These are phyloP conservation scores for Sporothrix humicola DNA, from an alignment of 2,329 filamentous ascomycete species.

Conservation along the genomic window DNA sequence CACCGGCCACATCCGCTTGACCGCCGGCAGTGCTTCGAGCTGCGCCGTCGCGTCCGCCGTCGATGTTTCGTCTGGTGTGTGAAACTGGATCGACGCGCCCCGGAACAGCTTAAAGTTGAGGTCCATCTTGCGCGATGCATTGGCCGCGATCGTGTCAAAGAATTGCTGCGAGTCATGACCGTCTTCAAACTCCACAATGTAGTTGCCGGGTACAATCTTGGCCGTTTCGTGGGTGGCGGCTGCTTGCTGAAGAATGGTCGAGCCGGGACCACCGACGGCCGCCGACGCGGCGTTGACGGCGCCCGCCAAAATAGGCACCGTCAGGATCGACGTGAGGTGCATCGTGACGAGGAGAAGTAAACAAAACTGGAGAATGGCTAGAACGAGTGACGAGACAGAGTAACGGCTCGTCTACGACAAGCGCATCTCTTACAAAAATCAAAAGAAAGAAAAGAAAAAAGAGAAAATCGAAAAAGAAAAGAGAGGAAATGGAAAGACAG, in stretches of 20 bases:
- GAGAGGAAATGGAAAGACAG: background rate
- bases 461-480: background rate
- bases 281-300: constrained; percentile 13
- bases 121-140: constrained; percentile 54
- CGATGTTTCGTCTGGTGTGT: constrained; percentile 52
- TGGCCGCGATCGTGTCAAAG: constrained; percentile 47
- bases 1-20: constrained; percentile 59
- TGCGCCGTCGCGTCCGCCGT: constrained; percentile 49
- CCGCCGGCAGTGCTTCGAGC: constrained; percentile 50
- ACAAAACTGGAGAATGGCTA: background rate
- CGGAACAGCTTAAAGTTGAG: constrained; percentile 60
- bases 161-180: constrained; percentile 45
- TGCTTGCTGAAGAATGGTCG: background rate
- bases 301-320: constrained; percentile 24
- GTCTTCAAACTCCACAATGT: constrained; percentile 61
- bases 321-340: background rate
- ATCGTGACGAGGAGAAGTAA: background rate
- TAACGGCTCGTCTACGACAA: background rate
- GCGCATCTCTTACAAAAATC: background rate
- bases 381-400: background rate
- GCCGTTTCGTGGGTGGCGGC: background rate
- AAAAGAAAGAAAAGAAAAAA: background rate
- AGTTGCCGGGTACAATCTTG: constrained; percentile 52
- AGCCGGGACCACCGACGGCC: constrained; percentile 28
- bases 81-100: constrained; percentile 59